phyloP scores from a whole-genome alignment of 2,329 filamentous ascomycete genomes.

The Fusarium redolens region DNA sequence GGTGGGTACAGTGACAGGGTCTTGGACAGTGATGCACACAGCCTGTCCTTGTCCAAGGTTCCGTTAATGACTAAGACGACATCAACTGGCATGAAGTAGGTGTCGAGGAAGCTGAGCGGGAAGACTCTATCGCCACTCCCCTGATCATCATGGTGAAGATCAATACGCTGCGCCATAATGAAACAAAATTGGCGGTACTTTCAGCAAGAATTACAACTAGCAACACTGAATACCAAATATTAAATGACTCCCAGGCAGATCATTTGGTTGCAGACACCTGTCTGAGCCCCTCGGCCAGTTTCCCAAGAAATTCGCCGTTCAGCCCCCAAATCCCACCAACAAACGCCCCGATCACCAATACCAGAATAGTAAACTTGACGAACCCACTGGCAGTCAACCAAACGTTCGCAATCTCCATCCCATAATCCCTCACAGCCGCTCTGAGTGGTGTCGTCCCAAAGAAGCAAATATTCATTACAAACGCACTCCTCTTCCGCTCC shows the following conservation, averaged over 20 bases:
- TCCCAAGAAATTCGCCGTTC: not conserved
- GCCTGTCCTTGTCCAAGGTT: not conserved
- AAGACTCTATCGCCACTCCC: not conserved
- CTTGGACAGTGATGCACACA: not conserved
- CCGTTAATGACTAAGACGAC: not conserved
- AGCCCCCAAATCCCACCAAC: not conserved
- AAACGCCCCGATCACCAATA: not conserved
- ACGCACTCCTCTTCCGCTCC: not conserved
- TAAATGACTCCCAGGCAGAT: not conserved
- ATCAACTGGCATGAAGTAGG: not conserved
- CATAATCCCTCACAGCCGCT: not conserved
- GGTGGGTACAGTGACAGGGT: not conserved
- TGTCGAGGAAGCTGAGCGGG: not conserved
- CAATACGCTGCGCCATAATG: not conserved
- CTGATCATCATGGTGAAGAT: not conserved
- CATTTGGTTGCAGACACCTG: not conserved
- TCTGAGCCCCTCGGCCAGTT: not conserved
- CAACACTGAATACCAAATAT: not conserved
- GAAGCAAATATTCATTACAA: conserved; percentile 1
- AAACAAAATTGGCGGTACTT: not conserved
- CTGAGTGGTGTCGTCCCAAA: not conserved
- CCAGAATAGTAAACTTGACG: not conserved
- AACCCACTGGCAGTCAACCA: not conserved
- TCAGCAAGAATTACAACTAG: too few relatives aligned
- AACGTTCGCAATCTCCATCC: not conserved